Percentiles rank a stretch among this genome's conserved stretches.
Conservation (phyloP, 2,329 filamentous ascomycete species). For the Hypomyces perniciosus region DNA sequence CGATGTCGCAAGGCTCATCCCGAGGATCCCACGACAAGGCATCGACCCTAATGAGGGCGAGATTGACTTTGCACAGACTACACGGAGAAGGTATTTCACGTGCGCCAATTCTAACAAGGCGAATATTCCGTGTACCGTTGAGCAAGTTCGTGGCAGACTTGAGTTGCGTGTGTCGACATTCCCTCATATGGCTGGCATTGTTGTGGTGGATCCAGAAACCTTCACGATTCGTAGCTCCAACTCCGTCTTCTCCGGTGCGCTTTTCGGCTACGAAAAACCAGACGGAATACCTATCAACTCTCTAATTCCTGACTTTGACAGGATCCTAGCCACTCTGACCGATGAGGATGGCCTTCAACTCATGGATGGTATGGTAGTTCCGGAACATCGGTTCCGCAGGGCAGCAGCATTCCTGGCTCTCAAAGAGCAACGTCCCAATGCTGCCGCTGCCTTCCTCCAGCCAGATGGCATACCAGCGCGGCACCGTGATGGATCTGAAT, state of each 20-base stretch:
- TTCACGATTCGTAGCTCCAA: slow-evolving; percentile 88
- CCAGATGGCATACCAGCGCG: slow-evolving; percentile 79
- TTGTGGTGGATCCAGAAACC: slow-evolving; percentile 76
- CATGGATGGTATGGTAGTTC: slow-evolving; percentile 90
- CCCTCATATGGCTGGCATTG: slow-evolving; percentile 93
- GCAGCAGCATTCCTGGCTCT: slow-evolving; percentile 79
- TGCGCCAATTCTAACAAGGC: slow-evolving; percentile 70
- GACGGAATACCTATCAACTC: slow-evolving; percentile 74
- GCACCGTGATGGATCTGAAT: slow-evolving; percentile 84
- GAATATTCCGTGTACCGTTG: slow-evolving; percentile 78
- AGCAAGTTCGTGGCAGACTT: slow-evolving; percentile 61
- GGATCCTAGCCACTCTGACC: slow-evolving; percentile 70
- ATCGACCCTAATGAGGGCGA: slow-evolving; percentile 64
- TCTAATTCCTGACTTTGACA: slow-evolving; percentile 82
- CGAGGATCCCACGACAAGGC: slow-evolving; percentile 71
- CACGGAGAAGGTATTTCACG: slow-evolving; percentile 72
- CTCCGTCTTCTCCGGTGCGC: slow-evolving; percentile 82
- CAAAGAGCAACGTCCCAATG: slow-evolving; percentile 75
- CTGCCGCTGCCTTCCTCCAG: slow-evolving; percentile 69
- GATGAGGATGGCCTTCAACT: slow-evolving; percentile 81
- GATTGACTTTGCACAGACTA: slow-evolving; percentile 71
- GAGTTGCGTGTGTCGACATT: slow-evolving; percentile 87
- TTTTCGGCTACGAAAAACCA: slow-evolving; percentile 83
- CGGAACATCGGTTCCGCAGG: slow-evolving; percentile 90
- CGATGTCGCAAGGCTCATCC: slow-evolving; percentile 72